A percentile compares a stretch with the other conserved stretches of the same genome.
phyloP scores from a whole-genome alignment of 208 protist species.

The Herpetomonas samuelpessoai region DNA sequence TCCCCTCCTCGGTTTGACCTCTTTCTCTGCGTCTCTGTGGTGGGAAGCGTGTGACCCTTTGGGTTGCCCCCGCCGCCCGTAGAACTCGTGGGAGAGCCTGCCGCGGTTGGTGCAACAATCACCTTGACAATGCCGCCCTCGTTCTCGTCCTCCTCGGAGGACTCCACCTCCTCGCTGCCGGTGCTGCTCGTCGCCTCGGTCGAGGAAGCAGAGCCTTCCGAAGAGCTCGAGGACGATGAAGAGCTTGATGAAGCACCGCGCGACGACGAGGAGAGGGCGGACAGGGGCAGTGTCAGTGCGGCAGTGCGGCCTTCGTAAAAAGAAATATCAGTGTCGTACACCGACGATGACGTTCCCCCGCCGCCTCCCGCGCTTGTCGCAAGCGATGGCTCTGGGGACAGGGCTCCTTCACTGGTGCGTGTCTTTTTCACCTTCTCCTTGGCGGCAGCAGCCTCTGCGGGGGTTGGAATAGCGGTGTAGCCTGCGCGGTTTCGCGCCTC shows the following conservation, averaged over 20 bases:
- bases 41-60: neutral
- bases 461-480: neutral
- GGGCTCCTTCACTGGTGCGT: too few relatives aligned
- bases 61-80: neutral
- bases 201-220: neutral
- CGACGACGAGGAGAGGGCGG: neutral
- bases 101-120: constrained; percentile 7
- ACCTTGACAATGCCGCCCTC: constrained; percentile 27
- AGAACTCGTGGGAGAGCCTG: neutral
- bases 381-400: neutral
- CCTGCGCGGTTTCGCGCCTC: too few relatives aligned
- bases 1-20: too few relatives aligned
- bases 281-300: neutral
- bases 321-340: neutral
- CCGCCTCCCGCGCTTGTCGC: neutral
- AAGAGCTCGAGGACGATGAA: neutral
- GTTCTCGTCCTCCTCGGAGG: constrained; percentile 24
- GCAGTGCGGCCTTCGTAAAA: neutral
- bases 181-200: neutral
- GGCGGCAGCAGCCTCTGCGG: too few relatives aligned
- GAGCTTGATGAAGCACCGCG: neutral
- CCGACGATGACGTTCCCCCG: neutral
- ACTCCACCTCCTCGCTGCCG: constrained; percentile 12
- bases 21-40: neutral
- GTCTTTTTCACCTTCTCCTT: neutral